Evolutionary conservation across 352 stramenopile species (phyloP), one percentile per base, ranked within the genome.

Genomic region (Globisporangium echinulatum): DNA sequence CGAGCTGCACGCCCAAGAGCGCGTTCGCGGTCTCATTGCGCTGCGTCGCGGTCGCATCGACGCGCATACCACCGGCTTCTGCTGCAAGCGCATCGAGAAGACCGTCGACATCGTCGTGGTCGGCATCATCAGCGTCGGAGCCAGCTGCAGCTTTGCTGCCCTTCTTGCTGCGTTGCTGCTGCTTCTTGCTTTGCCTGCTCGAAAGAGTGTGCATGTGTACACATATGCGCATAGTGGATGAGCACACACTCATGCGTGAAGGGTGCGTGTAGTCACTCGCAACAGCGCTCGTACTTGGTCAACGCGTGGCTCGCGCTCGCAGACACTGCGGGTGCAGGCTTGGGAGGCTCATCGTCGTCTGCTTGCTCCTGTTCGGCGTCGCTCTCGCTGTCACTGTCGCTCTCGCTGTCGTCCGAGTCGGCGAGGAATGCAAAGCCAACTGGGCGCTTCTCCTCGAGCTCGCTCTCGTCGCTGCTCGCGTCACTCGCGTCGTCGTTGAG

Each of bases 361-460:
- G 53, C 55, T 38, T 63, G 36, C 0, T 68, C 33, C 8, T 59
- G 61, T 6, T 57, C 61, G 44, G 59, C 52, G 8, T 58, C 49
- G 0, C 66, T 42, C 1, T 80, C 69, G 6, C 74, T 68, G n/a
- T 73, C 64, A 8, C 58, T 55, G 1, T 57, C 63, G 5, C 73
- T 65, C 19, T 75, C 67, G 5, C 66, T 62, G 36, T 85, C 77
- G 64, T 90, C 83, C 19, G 80, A 92, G 42, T 87, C 74, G 1
- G 66, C 76, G 17, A 94, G 68, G 54, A 88, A 94, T 6, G 79
- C 69, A 58, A 94, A 94, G 39, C 82, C 81, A 10, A 72, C 69
- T 19, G 81, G 63, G 2, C 71, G 69, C 69, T 87, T 88, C 59
- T 82, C 67, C 62, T 82, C 79, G 39, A 47, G 25, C 40, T 59